phyloP scores from a whole-genome alignment of 352 stramenopile species.

The Globisporangium alternatum region DNA sequence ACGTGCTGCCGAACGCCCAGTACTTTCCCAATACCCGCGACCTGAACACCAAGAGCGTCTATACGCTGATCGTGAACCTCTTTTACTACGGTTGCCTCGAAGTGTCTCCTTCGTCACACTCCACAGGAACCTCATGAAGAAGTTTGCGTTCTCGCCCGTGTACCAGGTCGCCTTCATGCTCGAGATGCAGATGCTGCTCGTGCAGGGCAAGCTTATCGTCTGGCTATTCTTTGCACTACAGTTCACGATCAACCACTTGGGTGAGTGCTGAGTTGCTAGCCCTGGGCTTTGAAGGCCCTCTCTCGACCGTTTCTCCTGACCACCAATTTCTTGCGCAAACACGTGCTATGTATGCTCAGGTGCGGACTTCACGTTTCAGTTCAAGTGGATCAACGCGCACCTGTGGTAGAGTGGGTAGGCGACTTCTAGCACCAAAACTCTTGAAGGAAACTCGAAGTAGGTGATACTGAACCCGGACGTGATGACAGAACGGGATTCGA shows the following conservation, averaged over 20 bases:
- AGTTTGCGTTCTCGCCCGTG: background rate
- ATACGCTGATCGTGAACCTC: background rate
- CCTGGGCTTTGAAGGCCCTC: background rate
- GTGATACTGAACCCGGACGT: too few species aligned
- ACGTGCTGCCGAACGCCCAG: background rate
- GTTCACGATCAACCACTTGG: background rate
- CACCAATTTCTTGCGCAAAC: too few species aligned
- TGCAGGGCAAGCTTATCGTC: background rate
- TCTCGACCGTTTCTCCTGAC: background rate
- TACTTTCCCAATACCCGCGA: background rate
- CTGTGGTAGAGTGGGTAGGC: too few species aligned
- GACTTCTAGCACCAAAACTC: too few species aligned
- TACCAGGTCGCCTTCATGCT: slow-evolving; percentile 2
- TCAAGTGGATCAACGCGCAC: background rate
- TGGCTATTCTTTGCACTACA: background rate
- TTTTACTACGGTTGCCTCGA: background rate
- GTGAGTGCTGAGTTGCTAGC: background rate
- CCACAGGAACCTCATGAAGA: background rate
- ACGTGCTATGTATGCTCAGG: background rate
- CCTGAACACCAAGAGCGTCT: background rate
- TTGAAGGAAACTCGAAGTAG: too few species aligned
- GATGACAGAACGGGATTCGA: too few species aligned
- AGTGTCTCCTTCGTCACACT: background rate
- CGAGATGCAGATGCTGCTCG: slow-evolving; percentile 1
- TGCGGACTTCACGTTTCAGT: background rate